Conservation (phyloP, 2,329 filamentous ascomycete species). For the Alternaria sp. region DNA sequence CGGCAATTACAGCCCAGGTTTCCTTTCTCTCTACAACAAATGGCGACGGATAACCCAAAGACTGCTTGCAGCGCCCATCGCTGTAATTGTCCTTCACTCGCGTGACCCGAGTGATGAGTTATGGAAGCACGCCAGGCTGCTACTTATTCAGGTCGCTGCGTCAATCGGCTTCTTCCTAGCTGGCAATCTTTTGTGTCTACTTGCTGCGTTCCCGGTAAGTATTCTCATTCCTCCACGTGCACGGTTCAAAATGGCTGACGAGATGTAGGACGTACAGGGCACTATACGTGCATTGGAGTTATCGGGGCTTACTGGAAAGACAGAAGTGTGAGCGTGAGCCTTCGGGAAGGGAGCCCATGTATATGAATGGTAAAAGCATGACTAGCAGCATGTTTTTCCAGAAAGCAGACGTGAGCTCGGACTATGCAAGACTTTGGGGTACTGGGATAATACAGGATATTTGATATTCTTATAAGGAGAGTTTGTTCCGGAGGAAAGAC, state of each 20-base stretch:
- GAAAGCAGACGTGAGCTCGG: not conserved
- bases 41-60: not conserved
- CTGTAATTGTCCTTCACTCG: slow-evolving; percentile 2
- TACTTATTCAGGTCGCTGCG: not conserved
- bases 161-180: slow-evolving; percentile 4
- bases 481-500: not conserved
- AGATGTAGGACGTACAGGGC: not conserved
- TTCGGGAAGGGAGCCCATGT: not conserved
- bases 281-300: slow-evolving; percentile 4
- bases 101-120: not conserved
- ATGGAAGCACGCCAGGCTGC: not conserved
- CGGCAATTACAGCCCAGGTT: slow-evolving; percentile 6
- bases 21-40: not conserved
- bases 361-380: not conserved
- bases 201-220: slow-evolving; percentile 12
- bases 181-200: slow-evolving; percentile 4
- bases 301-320: slow-evolving; percentile 1
- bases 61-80: slow-evolving; percentile 7
- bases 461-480: not conserved
- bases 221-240: not conserved
- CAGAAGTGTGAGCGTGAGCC: not conserved
- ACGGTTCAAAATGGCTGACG: not conserved
- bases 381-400: not conserved
- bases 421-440: not conserved
- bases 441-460: not conserved